These are phyloP conservation scores for Alisma plantagoaquatica DNA, from an alignment of 106 monocot genomes.

Conservation along the genomic window DNA sequence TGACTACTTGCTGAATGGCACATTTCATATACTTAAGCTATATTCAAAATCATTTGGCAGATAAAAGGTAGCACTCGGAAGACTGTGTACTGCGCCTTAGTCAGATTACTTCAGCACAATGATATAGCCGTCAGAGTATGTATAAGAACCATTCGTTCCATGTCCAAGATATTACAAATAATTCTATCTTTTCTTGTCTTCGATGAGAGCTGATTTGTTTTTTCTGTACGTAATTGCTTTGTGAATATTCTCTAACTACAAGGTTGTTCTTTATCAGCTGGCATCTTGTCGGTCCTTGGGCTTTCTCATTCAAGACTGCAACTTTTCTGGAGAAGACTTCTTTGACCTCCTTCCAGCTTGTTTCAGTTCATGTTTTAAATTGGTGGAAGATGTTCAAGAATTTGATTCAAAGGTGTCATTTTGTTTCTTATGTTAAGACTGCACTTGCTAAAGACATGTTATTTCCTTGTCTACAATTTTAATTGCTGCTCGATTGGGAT, in stretches of 20 bases:
- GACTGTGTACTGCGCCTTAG: constrained; percentile 64
- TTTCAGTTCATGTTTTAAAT: constrained; percentile 80
- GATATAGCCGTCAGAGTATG: constrained; percentile 96
- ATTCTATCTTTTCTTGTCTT: too few relatives aligned
- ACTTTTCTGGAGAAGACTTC: constrained; percentile 72
- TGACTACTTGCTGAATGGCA: too few relatives aligned
- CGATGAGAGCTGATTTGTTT: neutral
- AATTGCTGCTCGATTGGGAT: too few relatives aligned
- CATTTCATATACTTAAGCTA: neutral
- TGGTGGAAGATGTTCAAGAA: constrained; percentile 83
- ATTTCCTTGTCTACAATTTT: too few relatives aligned
- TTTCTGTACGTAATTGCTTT: neutral
- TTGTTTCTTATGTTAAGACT: too few relatives aligned
- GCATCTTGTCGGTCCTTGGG: constrained; percentile 92
- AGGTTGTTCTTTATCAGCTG: constrained; percentile 51
- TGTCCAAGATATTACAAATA: too few relatives aligned
- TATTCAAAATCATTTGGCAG: constrained; percentile 24
- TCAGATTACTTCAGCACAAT: constrained; percentile 79
- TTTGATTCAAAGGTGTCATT: constrained; percentile 99
- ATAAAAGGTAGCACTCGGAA: constrained; percentile 81
- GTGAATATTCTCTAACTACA: too few relatives aligned
- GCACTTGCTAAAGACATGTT: too few relatives aligned
- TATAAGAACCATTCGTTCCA: constrained; percentile 11
- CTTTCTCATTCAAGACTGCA: constrained; percentile 84
- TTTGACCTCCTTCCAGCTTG: constrained; percentile 74